Conservation (phyloP, 345 rosid species). For the Physaria fendleri region DNA sequence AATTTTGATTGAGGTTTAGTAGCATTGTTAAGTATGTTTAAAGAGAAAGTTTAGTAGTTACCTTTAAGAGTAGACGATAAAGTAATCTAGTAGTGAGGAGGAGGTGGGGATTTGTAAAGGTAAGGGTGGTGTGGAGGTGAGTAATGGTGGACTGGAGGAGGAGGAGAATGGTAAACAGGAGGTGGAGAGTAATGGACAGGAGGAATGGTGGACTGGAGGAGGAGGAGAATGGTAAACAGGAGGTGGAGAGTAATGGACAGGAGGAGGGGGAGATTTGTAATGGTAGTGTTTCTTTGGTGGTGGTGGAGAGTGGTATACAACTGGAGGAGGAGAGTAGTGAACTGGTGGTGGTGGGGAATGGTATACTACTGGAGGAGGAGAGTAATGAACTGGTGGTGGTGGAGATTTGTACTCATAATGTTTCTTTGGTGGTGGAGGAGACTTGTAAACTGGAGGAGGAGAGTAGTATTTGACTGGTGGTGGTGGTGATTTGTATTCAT, state of each 20-base stretch:
- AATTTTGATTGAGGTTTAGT: not conserved
- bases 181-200: slow-evolving; percentile 17
- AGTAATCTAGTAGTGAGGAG: slow-evolving; percentile 47
- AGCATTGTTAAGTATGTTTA: not conserved
- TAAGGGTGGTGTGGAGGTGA: slow-evolving; percentile 25
- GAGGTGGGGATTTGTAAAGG: slow-evolving; percentile 35
- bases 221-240: slow-evolving; percentile 22
- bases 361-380: slow-evolving; percentile 21
- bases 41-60: slow-evolving; percentile 18
- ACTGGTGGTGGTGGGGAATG: slow-evolving; percentile 18
- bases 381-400: slow-evolving; percentile 8
- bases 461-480: slow-evolving; percentile 19
- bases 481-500: slow-evolving; percentile 19
- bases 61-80: slow-evolving; percentile 20
- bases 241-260: slow-evolving; percentile 19
- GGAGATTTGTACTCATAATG: slow-evolving; percentile 5
- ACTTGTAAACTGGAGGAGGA: slow-evolving; percentile 11
- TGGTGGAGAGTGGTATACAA: slow-evolving; percentile 16
- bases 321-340: slow-evolving; percentile 4
- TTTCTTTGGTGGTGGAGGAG: slow-evolving; percentile 9
- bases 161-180: not conserved
- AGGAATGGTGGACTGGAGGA: slow-evolving; percentile 20
- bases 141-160: slow-evolving; percentile 10
- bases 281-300: slow-evolving; percentile 6
- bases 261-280: slow-evolving; percentile 27